Conservation (phyloP, 2,329 filamentous ascomycete genomes). For the Grosmannia serpens region DNA sequence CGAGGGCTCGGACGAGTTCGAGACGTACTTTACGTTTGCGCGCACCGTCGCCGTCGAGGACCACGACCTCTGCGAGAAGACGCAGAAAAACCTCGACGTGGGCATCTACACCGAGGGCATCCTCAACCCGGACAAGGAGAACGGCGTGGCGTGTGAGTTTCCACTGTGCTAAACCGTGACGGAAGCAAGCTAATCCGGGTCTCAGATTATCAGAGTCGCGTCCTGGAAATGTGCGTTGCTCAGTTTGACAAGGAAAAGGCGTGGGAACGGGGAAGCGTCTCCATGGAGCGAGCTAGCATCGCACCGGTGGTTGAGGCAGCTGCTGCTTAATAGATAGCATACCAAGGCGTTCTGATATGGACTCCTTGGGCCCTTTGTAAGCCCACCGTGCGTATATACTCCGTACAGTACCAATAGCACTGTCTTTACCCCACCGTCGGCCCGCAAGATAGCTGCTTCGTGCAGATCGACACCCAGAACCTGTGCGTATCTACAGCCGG, state of each 20-base stretch:
- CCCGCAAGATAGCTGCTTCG: neutral
- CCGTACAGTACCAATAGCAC: no score
- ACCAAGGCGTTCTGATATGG: no score
- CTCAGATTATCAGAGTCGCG: slow-evolving; percentile 3
- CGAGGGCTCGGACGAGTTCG: neutral
- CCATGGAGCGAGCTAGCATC: neutral
- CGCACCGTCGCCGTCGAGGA: slow-evolving; percentile 5
- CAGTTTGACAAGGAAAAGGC: neutral
- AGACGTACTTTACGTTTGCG: slow-evolving; percentile 1
- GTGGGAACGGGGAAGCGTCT: no score
- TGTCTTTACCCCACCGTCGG: neutral
- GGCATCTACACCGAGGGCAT: slow-evolving; percentile 3
- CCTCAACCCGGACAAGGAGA: slow-evolving; percentile 5
- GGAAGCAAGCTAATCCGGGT: neutral
- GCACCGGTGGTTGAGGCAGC: neutral
- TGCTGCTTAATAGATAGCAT: neutral
- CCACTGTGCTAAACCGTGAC: no score
- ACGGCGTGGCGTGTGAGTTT: slow-evolving; percentile 2
- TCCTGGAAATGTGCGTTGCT: slow-evolving; percentile 3
- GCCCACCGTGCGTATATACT: neutral
- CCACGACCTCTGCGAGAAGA: slow-evolving; percentile 4
- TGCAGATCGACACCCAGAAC: neutral
- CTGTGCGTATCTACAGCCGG: neutral
- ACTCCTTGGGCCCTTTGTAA: neutral
- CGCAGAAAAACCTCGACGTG: neutral